phyloP scores from a whole-genome alignment of 2,329 filamentous ascomycete genomes.

The Orbilia brochopaga region DNA sequence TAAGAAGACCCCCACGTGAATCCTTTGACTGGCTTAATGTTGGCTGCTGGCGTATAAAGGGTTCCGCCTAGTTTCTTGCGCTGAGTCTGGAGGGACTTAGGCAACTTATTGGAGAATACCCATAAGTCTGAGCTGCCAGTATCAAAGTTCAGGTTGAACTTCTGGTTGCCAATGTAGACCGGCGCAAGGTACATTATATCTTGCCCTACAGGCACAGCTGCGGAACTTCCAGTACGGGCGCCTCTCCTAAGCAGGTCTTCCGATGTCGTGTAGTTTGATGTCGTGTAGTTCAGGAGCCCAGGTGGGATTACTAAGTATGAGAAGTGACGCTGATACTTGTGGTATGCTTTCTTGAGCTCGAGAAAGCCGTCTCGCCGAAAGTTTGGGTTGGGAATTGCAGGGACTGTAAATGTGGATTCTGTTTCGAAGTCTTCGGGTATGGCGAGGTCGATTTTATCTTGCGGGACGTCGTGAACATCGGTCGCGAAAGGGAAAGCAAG shows the following conservation, averaged over 20 bases:
- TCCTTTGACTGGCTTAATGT: slow-evolving; percentile 58
- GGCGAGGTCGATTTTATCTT: background rate
- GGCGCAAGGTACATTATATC: slow-evolving; percentile 74
- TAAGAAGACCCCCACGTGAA: slow-evolving; percentile 70
- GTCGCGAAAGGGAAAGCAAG: slow-evolving; percentile 7
- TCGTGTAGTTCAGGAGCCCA: slow-evolving; percentile 33
- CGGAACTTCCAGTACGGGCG: slow-evolving; percentile 43
- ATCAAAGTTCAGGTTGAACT: slow-evolving; percentile 73
- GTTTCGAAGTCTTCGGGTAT: background rate
- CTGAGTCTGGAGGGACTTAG: slow-evolving; percentile 59
- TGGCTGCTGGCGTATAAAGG: slow-evolving; percentile 65
- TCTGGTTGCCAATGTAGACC: slow-evolving; percentile 72
- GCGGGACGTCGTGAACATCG: slow-evolving; percentile 5
- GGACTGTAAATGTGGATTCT: slow-evolving; percentile 20
- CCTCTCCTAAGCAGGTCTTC: too few species aligned
- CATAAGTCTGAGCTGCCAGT: slow-evolving; percentile 78
- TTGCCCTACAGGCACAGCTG: slow-evolving; percentile 66
- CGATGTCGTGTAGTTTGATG: too few species aligned
- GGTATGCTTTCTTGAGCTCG: slow-evolving; percentile 31
- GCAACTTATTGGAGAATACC: slow-evolving; percentile 71
- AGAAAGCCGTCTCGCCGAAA: slow-evolving; percentile 39
- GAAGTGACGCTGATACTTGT: slow-evolving; percentile 37
- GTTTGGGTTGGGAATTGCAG: slow-evolving; percentile 28
- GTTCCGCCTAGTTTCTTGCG: slow-evolving; percentile 59
- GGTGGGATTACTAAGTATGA: slow-evolving; percentile 37